Conservation (phyloP, 2,329 filamentous ascomycete species). For the Aspergillus pseudonomiae region DNA sequence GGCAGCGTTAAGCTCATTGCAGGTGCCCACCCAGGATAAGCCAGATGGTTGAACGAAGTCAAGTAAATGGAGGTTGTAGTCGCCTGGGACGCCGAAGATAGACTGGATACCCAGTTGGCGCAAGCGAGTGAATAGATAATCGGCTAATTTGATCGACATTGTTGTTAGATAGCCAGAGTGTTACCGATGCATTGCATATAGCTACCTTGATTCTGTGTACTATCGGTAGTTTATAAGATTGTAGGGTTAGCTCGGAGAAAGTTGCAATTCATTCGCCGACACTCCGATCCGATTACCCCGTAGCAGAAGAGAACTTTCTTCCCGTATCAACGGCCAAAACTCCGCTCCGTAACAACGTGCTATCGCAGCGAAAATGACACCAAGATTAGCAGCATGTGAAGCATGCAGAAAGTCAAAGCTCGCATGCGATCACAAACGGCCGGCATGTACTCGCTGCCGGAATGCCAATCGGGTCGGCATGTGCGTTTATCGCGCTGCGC, state of each 20-base stretch:
- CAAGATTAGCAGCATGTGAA: constrained; percentile 7
- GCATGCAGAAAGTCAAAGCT: constrained; percentile 10
- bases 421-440: constrained; percentile 11
- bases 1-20: constrained; percentile 73
- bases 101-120: constrained; percentile 56
- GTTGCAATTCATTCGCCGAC: not conserved
- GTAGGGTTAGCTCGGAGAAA: not conserved
- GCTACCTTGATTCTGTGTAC: not conserved
- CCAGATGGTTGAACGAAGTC: constrained; percentile 65
- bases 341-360: too few relatives aligned
- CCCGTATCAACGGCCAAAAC: too few relatives aligned
- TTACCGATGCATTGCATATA: not conserved
- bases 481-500: too few relatives aligned
- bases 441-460: constrained; percentile 9
- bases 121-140: constrained; percentile 67
- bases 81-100: constrained; percentile 68
- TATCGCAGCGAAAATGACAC: too few relatives aligned
- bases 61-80: constrained; percentile 70
- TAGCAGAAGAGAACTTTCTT: not conserved
- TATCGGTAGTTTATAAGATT: not conserved
- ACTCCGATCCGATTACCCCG: not conserved
- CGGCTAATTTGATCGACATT: constrained; percentile 25
- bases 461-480: constrained; percentile 22
- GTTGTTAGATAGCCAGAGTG: not conserved
- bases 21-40: constrained; percentile 67